phyloP scores from a whole-genome alignment of 768 basidiomycete species.

The Kwoniella sp. region DNA sequence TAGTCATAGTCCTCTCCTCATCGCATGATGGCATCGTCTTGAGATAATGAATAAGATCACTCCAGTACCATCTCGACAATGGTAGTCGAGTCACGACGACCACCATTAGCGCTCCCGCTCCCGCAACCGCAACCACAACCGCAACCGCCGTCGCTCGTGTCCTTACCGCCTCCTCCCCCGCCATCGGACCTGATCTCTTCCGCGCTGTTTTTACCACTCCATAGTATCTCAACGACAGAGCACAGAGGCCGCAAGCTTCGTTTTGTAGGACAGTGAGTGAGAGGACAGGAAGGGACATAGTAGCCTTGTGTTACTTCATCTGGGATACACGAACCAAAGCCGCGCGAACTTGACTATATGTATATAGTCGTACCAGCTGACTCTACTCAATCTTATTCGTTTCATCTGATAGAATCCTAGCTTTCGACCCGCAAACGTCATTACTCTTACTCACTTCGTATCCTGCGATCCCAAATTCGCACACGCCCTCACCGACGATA shows the following conservation, averaged over 20 bases:
- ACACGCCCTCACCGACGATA: slow-evolving; percentile 21
- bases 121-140: too few species aligned
- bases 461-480: neutral
- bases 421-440: slow-evolving; percentile 32
- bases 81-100: neutral
- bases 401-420: slow-evolving; percentile 29
- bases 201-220: slow-evolving; percentile 34
- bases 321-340: too few species aligned
- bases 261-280: slow-evolving; percentile 39
- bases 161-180: slow-evolving; percentile 26
- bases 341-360: too few species aligned
- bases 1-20: too few species aligned
- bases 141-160: slow-evolving; percentile 1
- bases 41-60: neutral
- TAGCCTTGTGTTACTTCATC: too few species aligned
- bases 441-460: slow-evolving; percentile 25
- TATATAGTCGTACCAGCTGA: too few species aligned
- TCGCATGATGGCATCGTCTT: too few species aligned
- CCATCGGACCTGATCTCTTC: slow-evolving; percentile 33
- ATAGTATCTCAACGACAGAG: slow-evolving; percentile 3
- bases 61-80: neutral
- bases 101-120: neutral
- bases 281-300: too few species aligned
- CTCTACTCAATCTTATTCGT: neutral
- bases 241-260: slow-evolving; percentile 37